Conservation (phyloP, 768 basidiomycete genomes). For the Ramaria sp. region DNA sequence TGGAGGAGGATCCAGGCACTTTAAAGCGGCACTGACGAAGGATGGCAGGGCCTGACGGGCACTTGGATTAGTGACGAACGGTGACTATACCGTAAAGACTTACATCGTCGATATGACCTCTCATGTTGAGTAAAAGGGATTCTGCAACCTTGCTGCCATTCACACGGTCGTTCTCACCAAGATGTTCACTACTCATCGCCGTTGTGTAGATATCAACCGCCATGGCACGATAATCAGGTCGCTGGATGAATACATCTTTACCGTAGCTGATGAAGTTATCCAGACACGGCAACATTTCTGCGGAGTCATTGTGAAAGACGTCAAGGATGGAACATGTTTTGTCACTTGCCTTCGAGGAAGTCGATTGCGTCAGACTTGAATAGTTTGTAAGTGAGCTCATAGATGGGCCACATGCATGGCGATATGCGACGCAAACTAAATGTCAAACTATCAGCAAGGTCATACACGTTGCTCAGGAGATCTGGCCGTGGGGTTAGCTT, state of each 20-base stretch:
- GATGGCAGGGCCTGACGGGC: slow-evolving; percentile 45
- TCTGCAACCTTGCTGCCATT: slow-evolving; percentile 83
- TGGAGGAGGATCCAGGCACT: slow-evolving; percentile 41
- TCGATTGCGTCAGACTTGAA: slow-evolving; percentile 80
- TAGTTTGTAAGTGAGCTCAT: slow-evolving; percentile 69
- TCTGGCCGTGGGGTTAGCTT: slow-evolving; percentile 33
- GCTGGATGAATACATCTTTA: slow-evolving; percentile 59
- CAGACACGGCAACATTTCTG: slow-evolving; percentile 78
- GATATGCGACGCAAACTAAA: slow-evolving; percentile 71
- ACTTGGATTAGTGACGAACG: neutral
- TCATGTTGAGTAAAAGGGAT: slow-evolving; percentile 68
- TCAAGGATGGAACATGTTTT: neutral
- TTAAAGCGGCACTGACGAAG: slow-evolving; percentile 54
- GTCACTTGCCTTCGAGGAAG: slow-evolving; percentile 66
- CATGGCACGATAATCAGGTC: slow-evolving; percentile 69
- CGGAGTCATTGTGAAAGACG: neutral
- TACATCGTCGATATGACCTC: slow-evolving; percentile 72
- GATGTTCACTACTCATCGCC: slow-evolving; percentile 52
- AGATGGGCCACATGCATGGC: slow-evolving; percentile 79
- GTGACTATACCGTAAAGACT: slow-evolving; percentile 15
- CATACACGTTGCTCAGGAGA: slow-evolving; percentile 80
- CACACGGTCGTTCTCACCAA: slow-evolving; percentile 78
- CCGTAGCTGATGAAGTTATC: slow-evolving; percentile 88
- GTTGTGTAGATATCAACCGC: slow-evolving; percentile 76
- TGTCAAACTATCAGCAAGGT: slow-evolving; percentile 74